Percentiles rank a stretch among this genome's conserved stretches.
Evolutionary conservation across 139 green algal genomes (phyloP).

Genomic region (Spirogloea muscicola): DNA sequence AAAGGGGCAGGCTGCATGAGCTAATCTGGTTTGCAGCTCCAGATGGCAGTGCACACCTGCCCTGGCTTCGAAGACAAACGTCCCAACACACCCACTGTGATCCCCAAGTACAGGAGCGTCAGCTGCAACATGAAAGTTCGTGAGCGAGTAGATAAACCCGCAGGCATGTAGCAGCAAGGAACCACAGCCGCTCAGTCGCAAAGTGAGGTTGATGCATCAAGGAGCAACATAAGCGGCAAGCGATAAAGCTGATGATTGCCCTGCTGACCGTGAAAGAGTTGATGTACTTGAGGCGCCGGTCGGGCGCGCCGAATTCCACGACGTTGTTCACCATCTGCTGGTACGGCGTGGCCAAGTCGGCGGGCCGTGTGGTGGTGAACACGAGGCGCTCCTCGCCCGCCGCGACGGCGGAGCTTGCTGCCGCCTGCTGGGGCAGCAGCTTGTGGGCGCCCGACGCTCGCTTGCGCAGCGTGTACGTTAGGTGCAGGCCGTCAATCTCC

Average conservation of each 20-base stretch:
- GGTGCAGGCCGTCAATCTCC: conserved; percentile 64
- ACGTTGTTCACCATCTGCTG: conserved; percentile 59
- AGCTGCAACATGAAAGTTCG: no score
- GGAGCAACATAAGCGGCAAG: no score
- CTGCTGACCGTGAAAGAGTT: conserved; percentile 64
- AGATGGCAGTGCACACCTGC: conserved; percentile 21
- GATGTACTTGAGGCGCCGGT: conserved; percentile 53
- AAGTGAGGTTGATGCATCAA: no score
- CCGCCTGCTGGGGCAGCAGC: no score
- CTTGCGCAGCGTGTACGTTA: conserved; percentile 58
- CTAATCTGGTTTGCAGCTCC: no score
- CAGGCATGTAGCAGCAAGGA: no score
- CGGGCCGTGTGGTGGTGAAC: conserved; percentile 62
- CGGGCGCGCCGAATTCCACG: conserved; percentile 66
- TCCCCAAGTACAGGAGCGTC: conserved; percentile 59
- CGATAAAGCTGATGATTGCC: no score
- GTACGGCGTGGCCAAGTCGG: conserved; percentile 76
- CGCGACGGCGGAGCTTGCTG: no score
- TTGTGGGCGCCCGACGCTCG: no score
- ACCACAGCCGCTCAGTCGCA: no score
- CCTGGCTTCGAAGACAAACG: conserved; percentile 63
- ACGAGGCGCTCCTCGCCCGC: not conserved
- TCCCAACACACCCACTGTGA: conserved; percentile 66
- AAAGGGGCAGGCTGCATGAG: no score
- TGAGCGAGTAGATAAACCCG: no score